A percentile compares a stretch with the other conserved stretches of the same genome.
These are phyloP conservation scores for Naganishia sp. DNA, from an alignment of 1,284 basidiomycete genomes.

Conservation along the genomic window DNA sequence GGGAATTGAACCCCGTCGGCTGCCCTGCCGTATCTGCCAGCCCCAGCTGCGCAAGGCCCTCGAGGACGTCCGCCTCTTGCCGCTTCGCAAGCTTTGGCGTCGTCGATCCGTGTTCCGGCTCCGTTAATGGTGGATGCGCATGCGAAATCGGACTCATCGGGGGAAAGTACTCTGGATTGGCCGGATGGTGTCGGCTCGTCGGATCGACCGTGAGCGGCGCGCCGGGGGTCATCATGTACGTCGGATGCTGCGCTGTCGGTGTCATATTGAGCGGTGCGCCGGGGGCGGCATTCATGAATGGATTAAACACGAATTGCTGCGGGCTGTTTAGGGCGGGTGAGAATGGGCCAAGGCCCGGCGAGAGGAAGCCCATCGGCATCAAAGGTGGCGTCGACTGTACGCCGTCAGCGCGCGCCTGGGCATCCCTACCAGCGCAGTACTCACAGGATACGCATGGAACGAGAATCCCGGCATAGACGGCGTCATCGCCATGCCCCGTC, in stretches of 20 bases:
- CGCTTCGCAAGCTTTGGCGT: background rate
- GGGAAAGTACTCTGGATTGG: constrained; percentile 31
- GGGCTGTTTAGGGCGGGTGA: constrained; percentile 52
- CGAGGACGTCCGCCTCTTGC: background rate
- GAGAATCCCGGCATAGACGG: constrained; percentile 55
- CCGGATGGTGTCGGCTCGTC: constrained; percentile 15
- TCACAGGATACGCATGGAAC: constrained; percentile 50
- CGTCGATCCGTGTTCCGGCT: background rate
- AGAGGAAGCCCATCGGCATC: constrained; percentile 47
- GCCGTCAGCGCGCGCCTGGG: background rate
- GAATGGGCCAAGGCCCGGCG: constrained; percentile 50
- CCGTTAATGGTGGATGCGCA: too few relatives aligned
- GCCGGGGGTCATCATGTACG: constrained; percentile 21
- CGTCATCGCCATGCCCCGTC: constrained; percentile 52
- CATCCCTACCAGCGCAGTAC: background rate
- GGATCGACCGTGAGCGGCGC: constrained; percentile 13
- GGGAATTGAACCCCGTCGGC: constrained; percentile 5
- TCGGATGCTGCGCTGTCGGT: constrained; percentile 9
- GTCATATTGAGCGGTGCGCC: constrained; percentile 50
- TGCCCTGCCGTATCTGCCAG: background rate
- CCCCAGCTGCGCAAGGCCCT: background rate
- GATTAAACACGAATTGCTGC: constrained; percentile 44
- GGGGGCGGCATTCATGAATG: constrained; percentile 53
- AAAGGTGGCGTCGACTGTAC: constrained; percentile 48
- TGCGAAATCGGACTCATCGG: constrained; percentile 14